These are phyloP conservation scores for Hyaloperonospora arabidopsidis DNA, from an alignment of 352 stramenopile species.

Conservation along the genomic window DNA sequence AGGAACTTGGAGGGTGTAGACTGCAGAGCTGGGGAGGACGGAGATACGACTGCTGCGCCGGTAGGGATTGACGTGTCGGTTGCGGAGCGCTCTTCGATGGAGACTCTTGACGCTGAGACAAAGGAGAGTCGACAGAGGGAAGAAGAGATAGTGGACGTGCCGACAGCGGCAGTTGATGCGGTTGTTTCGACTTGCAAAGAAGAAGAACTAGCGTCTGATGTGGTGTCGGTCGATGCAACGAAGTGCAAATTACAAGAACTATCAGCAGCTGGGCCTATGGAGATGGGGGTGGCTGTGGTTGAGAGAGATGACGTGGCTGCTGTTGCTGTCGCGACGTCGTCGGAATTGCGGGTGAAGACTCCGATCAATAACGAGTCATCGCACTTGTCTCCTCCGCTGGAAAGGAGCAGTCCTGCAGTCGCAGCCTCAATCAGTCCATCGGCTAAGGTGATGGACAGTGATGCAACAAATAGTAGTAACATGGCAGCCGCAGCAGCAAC, in stretches of 20 bases:
- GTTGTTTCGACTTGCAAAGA: conserved; percentile 1
- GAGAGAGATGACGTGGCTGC: conserved; percentile 2
- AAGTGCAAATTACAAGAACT: conserved; percentile 18
- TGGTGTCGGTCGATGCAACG: background rate
- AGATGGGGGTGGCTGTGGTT: background rate
- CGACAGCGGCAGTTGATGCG: background rate
- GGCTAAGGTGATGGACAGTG: conserved; percentile 40
- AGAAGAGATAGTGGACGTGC: conserved; percentile 4
- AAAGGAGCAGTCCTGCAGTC: conserved; percentile 33
- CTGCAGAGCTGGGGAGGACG: background rate
- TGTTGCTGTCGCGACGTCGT: conserved; percentile 6
- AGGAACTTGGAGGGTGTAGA: conserved; percentile 11
- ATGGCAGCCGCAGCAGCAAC: conserved; percentile 8
- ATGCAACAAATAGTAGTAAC: conserved; percentile 23
- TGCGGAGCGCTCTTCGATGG: too few relatives aligned
- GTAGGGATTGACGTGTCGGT: background rate
- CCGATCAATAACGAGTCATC: conserved; percentile 36
- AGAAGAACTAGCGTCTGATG: conserved; percentile 2
- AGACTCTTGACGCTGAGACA: conserved; percentile 1
- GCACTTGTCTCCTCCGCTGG: conserved; percentile 43
- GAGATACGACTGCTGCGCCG: background rate
- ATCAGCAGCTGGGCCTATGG: conserved; percentile 4
- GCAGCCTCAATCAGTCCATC: conserved; percentile 47
- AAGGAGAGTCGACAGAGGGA: conserved; percentile 6
- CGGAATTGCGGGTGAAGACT: conserved; percentile 41